A percentile compares a stretch with the other conserved stretches of the same genome.
Conservation (phyloP, 2,329 filamentous ascomycete genomes). For the Salinomyces thailandicus region DNA sequence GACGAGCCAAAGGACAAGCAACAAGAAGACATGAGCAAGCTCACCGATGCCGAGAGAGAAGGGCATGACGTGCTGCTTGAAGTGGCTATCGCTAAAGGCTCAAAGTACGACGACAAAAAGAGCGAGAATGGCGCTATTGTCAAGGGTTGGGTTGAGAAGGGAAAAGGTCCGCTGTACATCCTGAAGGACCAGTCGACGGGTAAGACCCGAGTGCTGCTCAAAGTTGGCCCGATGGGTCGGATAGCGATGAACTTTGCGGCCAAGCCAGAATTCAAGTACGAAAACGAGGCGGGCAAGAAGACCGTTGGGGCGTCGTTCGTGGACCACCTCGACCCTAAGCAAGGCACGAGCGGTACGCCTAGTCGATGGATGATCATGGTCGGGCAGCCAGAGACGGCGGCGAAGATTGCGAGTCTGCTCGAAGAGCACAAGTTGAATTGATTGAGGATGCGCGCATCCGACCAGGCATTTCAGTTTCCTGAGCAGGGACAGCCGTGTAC, state of each 20-base stretch:
- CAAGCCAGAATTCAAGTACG: slow-evolving; percentile 52
- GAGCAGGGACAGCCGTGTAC: too few relatives aligned
- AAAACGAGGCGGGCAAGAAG: slow-evolving; percentile 41
- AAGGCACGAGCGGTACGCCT: slow-evolving; percentile 46
- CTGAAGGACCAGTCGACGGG: slow-evolving; percentile 63
- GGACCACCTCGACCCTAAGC: slow-evolving; percentile 12
- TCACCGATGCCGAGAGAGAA: slow-evolving; percentile 49
- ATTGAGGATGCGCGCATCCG: too few relatives aligned
- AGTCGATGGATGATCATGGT: slow-evolving; percentile 64
- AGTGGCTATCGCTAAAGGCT: slow-evolving; percentile 54
- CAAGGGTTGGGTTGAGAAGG: slow-evolving; percentile 57
- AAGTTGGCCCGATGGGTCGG: slow-evolving; percentile 64
- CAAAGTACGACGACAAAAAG: slow-evolving; percentile 47
- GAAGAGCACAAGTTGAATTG: slow-evolving; percentile 37
- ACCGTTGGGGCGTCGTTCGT: slow-evolving; percentile 27
- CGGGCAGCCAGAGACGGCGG: slow-evolving; percentile 46
- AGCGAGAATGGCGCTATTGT: slow-evolving; percentile 41
- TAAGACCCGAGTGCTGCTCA: slow-evolving; percentile 56
- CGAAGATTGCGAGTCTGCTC: slow-evolving; percentile 35
- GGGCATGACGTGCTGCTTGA: slow-evolving; percentile 62
- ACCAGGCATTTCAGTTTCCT: too few relatives aligned
- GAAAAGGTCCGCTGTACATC: slow-evolving; percentile 60
- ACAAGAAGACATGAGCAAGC: slow-evolving; percentile 60
- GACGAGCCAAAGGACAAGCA: slow-evolving; percentile 26
- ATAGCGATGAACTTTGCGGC: slow-evolving; percentile 62